Conservation (phyloP, 805 yeast genomes). For the Hanseniaspora nectarophila region DNA sequence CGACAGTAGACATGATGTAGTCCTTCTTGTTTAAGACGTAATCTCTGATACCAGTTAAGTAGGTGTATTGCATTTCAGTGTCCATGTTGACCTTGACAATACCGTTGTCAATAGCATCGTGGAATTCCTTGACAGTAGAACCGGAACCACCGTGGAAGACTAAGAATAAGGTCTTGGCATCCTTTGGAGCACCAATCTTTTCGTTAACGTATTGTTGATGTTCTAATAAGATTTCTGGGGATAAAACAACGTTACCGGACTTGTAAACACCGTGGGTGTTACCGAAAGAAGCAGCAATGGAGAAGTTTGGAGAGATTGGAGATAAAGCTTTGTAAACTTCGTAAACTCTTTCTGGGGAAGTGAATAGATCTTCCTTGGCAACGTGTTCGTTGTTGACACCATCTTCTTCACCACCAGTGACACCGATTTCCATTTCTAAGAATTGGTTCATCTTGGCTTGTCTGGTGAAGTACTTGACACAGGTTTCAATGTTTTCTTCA, state of each 20-base stretch:
- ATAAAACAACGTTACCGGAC: slow-evolving; percentile 93
- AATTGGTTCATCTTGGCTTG: slow-evolving; percentile 90
- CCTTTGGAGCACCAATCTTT: slow-evolving; percentile 40
- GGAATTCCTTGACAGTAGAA: slow-evolving; percentile 82
- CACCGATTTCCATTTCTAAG: slow-evolving; percentile 99
- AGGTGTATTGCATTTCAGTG: slow-evolving; percentile 98
- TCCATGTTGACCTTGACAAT: slow-evolving; percentile 98
- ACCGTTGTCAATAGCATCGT: slow-evolving; percentile 82
- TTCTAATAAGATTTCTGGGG: slow-evolving; percentile 86
- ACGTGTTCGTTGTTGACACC: slow-evolving; percentile 98
- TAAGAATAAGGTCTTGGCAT: slow-evolving; percentile 68
- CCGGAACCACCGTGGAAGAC: slow-evolving; percentile 99
- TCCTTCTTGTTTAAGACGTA: slow-evolving; percentile 93
- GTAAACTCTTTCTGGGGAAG: slow-evolving; percentile 88
- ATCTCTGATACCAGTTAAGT: slow-evolving; percentile 94
- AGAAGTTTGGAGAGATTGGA: slow-evolving; percentile 92
- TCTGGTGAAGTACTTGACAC: slow-evolving; percentile 89
- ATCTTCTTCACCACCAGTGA: slow-evolving; percentile 99
- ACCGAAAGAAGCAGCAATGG: slow-evolving; percentile 99
- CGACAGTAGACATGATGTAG: slow-evolving; percentile 77
- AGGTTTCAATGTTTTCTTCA: slow-evolving; percentile 86
- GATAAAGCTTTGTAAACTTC: slow-evolving; percentile 80
- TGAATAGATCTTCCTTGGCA: slow-evolving; percentile 76
- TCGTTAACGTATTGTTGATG: slow-evolving; percentile 83
- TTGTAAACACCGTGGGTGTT: slow-evolving; percentile 99